Evolutionary conservation across 169 alveolate genomes (phyloP), one percentile per base, ranked within the genome.

Genomic region (Cryptosporidium viatorum): DNA sequence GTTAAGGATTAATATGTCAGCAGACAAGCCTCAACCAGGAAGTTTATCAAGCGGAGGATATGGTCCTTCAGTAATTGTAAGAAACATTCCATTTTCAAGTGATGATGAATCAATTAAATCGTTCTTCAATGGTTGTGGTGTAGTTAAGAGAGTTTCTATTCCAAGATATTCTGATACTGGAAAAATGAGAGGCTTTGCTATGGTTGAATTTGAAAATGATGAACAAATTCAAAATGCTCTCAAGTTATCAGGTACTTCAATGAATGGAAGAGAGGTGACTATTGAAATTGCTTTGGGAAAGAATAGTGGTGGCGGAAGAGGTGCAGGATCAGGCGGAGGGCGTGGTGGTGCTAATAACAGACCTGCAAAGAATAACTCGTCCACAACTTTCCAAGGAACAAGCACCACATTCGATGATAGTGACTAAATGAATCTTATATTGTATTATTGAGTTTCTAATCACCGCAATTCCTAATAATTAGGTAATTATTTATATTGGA

Each of bases 1-100:
- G 62, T 87, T 96, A 29, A 95, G 94, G 51, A 96, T 96, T 65
- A 96, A 93, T 70, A 69, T 94, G 68, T 93, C 98, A 18, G 96
- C 95, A 1, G 96, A 95, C 69, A 95, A 93, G 52, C 95, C 92
- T 26, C 93, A 92, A 31, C 85, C 87, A 12, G 95, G 92, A 21
- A 92, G 93, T 3, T 50, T 87, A 33, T 70, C 92, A 33, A 86
- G 92, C 33, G 92, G 93, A 0, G 93, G 92, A 12, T 94, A 91
- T 29, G 91, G 91, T 23, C 91, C 87, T 10, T 80, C 89, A 37
- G 89, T 80, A 9, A 80, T 80, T 41, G 89, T 80, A 3, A 80
- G 75, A 65, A 80, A 80, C 23, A 80, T 80, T 8, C 89, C 89
- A 4, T 80, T 80, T 48, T 80, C 89, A 18, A 62, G 80, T 26